Evolutionary conservation across 1,139 yeast genomes (phyloP).

Genomic region (Candida pseudoviswanathii): DNA sequence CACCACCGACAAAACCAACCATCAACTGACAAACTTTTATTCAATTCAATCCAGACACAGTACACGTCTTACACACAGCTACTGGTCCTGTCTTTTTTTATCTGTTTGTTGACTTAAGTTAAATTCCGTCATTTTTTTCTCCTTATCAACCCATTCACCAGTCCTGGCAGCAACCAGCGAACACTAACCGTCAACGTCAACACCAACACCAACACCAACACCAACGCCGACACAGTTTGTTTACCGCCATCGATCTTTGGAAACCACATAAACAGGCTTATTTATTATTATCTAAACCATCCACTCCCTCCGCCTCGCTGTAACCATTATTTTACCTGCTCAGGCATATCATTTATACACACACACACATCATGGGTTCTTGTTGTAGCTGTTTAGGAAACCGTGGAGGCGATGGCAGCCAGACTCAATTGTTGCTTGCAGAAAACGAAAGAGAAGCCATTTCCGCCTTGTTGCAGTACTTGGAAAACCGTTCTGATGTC

Average conservation of each 20-base stretch:
- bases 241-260: too few relatives aligned
- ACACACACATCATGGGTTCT: slow-evolving; percentile 51
- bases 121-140: background rate
- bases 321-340: background rate
- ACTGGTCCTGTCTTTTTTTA: background rate
- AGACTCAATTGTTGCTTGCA: slow-evolving; percentile 82
- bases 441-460: slow-evolving; percentile 98
- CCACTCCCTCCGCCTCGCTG: too few relatives aligned
- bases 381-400: slow-evolving; percentile 63
- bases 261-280: too few relatives aligned
- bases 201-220: background rate
- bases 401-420: slow-evolving; percentile 44
- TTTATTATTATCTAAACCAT: background rate
- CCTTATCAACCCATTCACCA: background rate
- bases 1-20: background rate
- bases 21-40: background rate
- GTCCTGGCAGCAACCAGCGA: background rate
- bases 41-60: background rate
- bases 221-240: background rate
- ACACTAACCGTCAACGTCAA: background rate
- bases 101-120: background rate
- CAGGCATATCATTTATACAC: background rate
- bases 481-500: slow-evolving; percentile 81
- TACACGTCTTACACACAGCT: background rate
- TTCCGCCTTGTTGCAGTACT: slow-evolving; percentile 80